A percentile compares a stretch with the other conserved stretches of the same genome.
These are phyloP conservation scores for Lunularia cruciata DNA, from an alignment of 225 moss, liverwort and hornwort species.

Conservation along the genomic window DNA sequence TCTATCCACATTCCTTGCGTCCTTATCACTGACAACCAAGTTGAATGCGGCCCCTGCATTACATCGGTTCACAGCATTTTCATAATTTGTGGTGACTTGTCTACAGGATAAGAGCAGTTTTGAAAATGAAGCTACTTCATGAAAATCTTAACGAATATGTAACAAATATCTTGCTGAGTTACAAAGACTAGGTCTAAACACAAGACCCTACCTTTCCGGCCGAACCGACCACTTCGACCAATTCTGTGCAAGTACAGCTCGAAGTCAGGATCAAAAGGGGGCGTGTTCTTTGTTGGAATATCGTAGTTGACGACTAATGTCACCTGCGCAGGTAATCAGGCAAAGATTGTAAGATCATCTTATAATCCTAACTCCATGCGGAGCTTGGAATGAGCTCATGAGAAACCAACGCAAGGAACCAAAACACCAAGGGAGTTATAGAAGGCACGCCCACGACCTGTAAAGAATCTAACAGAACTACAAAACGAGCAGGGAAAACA, in stretches of 20 bases:
- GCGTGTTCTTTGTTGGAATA: slow-evolving; percentile 62
- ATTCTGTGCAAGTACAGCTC: slow-evolving; percentile 96
- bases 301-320: slow-evolving; percentile 91
- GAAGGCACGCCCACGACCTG: too few species aligned
- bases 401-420: too few species aligned
- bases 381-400: too few species aligned
- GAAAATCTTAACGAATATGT: too few species aligned
- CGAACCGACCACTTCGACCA: slow-evolving; percentile 93
- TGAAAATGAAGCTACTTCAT: too few species aligned
- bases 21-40: slow-evolving; percentile 59
- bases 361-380: too few species aligned
- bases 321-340: slow-evolving; percentile 48
- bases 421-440: too few species aligned
- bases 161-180: not conserved
- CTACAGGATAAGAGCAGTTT: too few species aligned
- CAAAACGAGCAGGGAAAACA: too few species aligned
- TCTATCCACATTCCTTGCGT: slow-evolving; percentile 59
- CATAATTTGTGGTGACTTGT: not conserved
- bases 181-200: too few species aligned
- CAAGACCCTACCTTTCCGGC: slow-evolving; percentile 68
- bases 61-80: slow-evolving; percentile 5
- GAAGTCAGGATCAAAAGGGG: slow-evolving; percentile 61
- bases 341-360: too few species aligned
- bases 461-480: too few species aligned
- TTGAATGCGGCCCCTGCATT: slow-evolving; percentile 88